Evolutionary conservation across 2,329 filamentous ascomycete species (phyloP).

Genomic region (Pestalotiopsis sp.): DNA sequence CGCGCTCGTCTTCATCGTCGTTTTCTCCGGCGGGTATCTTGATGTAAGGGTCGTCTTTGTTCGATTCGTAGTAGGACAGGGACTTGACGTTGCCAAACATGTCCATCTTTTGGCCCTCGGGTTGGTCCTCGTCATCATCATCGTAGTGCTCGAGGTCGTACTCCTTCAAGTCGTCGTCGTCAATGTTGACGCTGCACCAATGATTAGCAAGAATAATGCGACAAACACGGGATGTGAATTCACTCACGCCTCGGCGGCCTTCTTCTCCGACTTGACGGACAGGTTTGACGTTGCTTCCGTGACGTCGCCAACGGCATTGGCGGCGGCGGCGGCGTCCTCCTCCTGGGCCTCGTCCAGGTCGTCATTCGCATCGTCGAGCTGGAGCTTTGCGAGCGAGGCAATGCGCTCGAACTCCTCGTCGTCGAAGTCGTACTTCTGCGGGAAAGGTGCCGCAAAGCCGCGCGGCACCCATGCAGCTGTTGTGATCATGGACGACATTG

Average conservation of each 20-base stretch:
- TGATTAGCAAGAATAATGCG: background rate
- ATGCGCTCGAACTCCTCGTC: conserved; percentile 76
- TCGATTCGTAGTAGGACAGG: conserved; percentile 88
- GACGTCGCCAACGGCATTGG: conserved; percentile 20
- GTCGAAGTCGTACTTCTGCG: conserved; percentile 72
- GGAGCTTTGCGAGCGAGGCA: conserved; percentile 70
- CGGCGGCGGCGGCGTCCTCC: conserved; percentile 24
- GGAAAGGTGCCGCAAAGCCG: conserved; percentile 75
- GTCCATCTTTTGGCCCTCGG: conserved; percentile 73
- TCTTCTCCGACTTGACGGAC: conserved; percentile 19
- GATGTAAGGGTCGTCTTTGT: conserved; percentile 95
- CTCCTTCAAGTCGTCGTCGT: conserved; percentile 90
- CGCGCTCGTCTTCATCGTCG: conserved; percentile 84
- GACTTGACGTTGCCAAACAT: conserved; percentile 97
- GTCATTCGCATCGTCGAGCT: conserved; percentile 89
- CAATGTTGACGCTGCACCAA: conserved; percentile 44
- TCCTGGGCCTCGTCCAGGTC: conserved; percentile 74
- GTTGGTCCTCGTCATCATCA: conserved; percentile 66
- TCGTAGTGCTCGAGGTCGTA: conserved; percentile 97
- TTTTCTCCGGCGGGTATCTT: conserved; percentile 72
- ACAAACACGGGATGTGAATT: background rate
- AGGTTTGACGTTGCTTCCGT: conserved; percentile 22
- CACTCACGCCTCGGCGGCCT: conserved; percentile 28
- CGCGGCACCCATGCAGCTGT: conserved; percentile 75
- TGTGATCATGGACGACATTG: conserved; percentile 72